A percentile compares a stretch with the other conserved stretches of the same genome.
phyloP scores from a whole-genome alignment of 805 yeast genomes.

The Kodamaea hsintzibuensis region DNA sequence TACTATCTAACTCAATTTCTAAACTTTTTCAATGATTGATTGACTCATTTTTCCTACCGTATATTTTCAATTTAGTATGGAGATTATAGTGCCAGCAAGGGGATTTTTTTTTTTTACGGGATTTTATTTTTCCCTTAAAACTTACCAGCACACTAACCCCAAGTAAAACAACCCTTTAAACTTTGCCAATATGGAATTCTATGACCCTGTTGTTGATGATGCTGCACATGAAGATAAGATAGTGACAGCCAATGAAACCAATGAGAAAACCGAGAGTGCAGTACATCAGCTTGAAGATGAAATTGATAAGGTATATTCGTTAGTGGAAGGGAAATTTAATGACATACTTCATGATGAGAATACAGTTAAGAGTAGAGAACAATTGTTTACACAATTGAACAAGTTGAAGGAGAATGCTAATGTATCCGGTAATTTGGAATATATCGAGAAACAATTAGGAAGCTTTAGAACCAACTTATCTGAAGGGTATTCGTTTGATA shows the following conservation, averaged over 20 bases:
- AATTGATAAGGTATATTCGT: constrained; percentile 50
- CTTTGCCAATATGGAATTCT: constrained; percentile 30
- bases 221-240: constrained; percentile 17
- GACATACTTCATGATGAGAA: constrained; percentile 17
- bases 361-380: constrained; percentile 17
- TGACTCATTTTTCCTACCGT: background rate
- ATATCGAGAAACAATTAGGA: constrained; percentile 29
- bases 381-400: constrained; percentile 29
- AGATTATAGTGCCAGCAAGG: background rate
- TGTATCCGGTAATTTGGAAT: constrained; percentile 21
- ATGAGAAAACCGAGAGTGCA: constrained; percentile 53
- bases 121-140: too few species aligned
- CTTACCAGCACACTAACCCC: too few species aligned
- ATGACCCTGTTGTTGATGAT: constrained; percentile 26
- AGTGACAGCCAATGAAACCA: constrained; percentile 14
- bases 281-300: constrained; percentile 54
- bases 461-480: constrained; percentile 3
- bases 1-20: background rate
- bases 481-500: constrained; percentile 9
- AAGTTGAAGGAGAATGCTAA: constrained; percentile 23
- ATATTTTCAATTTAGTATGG: too few species aligned
- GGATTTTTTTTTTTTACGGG: background rate
- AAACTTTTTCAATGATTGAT: background rate
- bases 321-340: constrained; percentile 49
- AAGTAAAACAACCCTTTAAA: too few species aligned